phyloP scores from a whole-genome alignment of 2,329 filamentous ascomycete species.

The Pseudofabraea citricarpa region DNA sequence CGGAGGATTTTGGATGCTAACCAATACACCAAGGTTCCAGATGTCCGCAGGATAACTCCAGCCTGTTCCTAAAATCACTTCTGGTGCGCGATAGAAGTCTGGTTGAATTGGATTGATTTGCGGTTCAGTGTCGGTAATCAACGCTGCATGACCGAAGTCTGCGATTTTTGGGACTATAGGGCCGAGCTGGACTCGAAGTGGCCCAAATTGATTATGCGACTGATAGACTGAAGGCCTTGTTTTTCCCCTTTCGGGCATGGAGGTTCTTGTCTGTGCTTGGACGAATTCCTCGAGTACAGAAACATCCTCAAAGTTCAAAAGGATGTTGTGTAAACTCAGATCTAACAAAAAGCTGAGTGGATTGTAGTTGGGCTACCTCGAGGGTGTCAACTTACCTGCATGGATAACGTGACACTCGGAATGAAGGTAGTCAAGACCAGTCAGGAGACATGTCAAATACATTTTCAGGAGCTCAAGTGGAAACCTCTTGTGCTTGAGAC shows the following conservation, averaged over 20 bases:
- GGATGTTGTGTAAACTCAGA: slow-evolving; percentile 15
- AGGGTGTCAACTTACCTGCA: slow-evolving; percentile 14
- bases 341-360: no score
- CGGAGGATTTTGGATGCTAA: slow-evolving; percentile 39
- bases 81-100: slow-evolving; percentile 87
- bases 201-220: slow-evolving; percentile 17
- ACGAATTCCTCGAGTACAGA: slow-evolving; percentile 14
- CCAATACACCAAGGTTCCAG: slow-evolving; percentile 98
- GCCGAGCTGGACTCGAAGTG: slow-evolving; percentile 7
- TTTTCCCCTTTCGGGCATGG: slow-evolving; percentile 12
- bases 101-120: slow-evolving; percentile 97
- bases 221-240: slow-evolving; percentile 11
- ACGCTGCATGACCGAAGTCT: slow-evolving; percentile 59
- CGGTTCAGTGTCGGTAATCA: slow-evolving; percentile 4
- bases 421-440: slow-evolving; percentile 8
- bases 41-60: slow-evolving; percentile 97
- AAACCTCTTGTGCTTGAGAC: slow-evolving; percentile 2
- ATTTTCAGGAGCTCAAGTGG: slow-evolving; percentile 6
- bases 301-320: slow-evolving; percentile 12
- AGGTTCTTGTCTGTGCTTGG: slow-evolving; percentile 8
- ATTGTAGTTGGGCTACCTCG: neutral
- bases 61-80: slow-evolving; percentile 90
- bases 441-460: slow-evolving; percentile 5
- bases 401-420: slow-evolving; percentile 18
- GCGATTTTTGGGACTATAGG: slow-evolving; percentile 66